Conservation (phyloP, 2,329 filamentous ascomycete species). For the Aspergillus sergii region DNA sequence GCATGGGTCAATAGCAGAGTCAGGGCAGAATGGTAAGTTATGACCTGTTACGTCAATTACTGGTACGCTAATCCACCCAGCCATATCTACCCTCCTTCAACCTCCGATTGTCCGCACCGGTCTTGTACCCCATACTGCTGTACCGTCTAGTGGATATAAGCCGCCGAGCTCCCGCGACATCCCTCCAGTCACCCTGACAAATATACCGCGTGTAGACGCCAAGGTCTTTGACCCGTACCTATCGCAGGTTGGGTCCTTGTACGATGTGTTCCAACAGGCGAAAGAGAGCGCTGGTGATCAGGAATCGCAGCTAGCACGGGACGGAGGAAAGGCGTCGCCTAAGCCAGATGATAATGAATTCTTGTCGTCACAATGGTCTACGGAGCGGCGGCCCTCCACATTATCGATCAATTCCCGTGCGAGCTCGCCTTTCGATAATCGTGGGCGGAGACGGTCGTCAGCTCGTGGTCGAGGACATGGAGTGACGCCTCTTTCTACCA, state of each 20-base stretch:
- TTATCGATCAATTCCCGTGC: constrained; percentile 48
- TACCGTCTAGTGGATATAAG: constrained; percentile 70
- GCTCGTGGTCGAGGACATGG: constrained; percentile 64
- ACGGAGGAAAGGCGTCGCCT: constrained; percentile 45
- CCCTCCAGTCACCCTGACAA: constrained; percentile 86
- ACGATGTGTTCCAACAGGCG: constrained; percentile 83
- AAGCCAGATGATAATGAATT: constrained; percentile 54
- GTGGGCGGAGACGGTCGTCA: constrained; percentile 52
- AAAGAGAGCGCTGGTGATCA: constrained; percentile 75
- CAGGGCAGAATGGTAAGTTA: constrained; percentile 74
- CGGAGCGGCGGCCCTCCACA: constrained; percentile 45
- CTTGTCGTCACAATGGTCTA: constrained; percentile 48
- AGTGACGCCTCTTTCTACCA: constrained; percentile 84
- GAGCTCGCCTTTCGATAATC: constrained; percentile 51
- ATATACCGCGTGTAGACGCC: constrained; percentile 78
- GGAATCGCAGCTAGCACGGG: constrained; percentile 49
- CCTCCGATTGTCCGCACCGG: constrained; percentile 88
- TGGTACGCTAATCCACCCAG: constrained; percentile 45
- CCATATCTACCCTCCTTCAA: constrained; percentile 91
- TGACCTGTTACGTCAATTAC: background rate
- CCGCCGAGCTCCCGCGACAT: constrained; percentile 87
- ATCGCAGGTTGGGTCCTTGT: constrained; percentile 79
- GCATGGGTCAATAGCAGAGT: constrained; percentile 67
- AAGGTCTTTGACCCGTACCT: constrained; percentile 84
- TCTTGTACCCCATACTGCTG: constrained; percentile 74